Conservation (phyloP, 75 land plant genomes). For the Adiantum capillusveneris region DNA sequence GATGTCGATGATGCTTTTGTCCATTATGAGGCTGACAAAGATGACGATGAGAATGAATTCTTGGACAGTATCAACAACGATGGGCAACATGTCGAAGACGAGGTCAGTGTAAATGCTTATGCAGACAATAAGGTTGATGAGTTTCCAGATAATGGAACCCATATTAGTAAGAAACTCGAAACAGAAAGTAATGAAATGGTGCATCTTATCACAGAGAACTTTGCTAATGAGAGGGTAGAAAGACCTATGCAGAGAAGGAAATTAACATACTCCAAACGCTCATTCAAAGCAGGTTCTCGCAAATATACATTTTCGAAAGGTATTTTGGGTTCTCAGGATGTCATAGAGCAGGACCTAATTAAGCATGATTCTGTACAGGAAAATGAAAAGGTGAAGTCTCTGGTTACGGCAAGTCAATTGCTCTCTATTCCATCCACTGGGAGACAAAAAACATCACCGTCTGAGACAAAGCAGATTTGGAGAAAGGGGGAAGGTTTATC, state of each 20-base stretch:
- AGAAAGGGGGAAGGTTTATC: constrained; percentile 3
- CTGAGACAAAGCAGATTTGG: not conserved
- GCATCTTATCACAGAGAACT: too few species aligned
- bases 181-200: too few species aligned
- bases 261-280: not conserved
- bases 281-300: not conserved
- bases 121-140: too few species aligned
- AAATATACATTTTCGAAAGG: not conserved
- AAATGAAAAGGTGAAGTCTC: not conserved
- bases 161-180: too few species aligned
- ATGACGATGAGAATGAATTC: not conserved
- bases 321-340: not conserved
- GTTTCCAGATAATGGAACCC: too few species aligned
- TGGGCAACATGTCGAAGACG: not conserved
- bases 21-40: not conserved
- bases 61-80: not conserved
- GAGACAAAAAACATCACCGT: not conserved
- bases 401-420: not conserved
- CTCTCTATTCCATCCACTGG: not conserved
- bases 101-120: too few species aligned
- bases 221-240: not conserved
- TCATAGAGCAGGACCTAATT: too few species aligned
- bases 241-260: not conserved
- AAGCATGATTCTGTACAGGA: not conserved
- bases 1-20: not conserved